A percentile compares a stretch with the other conserved stretches of the same genome.
Evolutionary conservation across 1,284 basidiomycete species (phyloP).

Genomic region (Cutaneotrichosporon sp.): DNA sequence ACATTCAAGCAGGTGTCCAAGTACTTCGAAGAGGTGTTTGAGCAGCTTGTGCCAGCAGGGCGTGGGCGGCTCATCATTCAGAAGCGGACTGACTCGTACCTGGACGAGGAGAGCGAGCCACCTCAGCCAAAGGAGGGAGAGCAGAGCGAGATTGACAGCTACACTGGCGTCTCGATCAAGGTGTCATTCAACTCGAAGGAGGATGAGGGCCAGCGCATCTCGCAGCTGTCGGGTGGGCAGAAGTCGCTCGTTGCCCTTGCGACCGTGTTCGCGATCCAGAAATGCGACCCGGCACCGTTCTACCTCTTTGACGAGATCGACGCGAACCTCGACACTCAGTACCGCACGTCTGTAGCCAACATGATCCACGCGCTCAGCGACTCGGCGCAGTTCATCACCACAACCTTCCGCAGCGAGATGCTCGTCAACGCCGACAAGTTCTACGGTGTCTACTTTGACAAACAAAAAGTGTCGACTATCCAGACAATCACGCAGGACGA

Average conservation of each 20-base stretch:
- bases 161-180: constrained; percentile 95
- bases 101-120: constrained; percentile 52
- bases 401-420: constrained; percentile 98
- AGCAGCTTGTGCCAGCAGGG: constrained; percentile 93
- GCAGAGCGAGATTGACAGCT: constrained; percentile 84
- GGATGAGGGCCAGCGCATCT: constrained; percentile 92
- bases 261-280: constrained; percentile 98
- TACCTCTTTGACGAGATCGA: constrained; percentile 99
- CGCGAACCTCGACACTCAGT: constrained; percentile 96
- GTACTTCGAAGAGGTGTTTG: constrained; percentile 97
- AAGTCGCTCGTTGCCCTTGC: constrained; percentile 96
- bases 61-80: constrained; percentile 89
- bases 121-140: constrained; percentile 41
- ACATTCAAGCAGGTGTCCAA: constrained; percentile 97
- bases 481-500: constrained; percentile 47
- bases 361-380: constrained; percentile 91
- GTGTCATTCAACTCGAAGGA: constrained; percentile 98
- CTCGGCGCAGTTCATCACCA: constrained; percentile 95
- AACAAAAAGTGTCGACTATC: constrained; percentile 76
- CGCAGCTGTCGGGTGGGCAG: constrained; percentile 96
- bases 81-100: constrained; percentile 67
- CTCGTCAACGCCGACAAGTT: constrained; percentile 79
- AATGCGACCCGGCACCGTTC: constrained; percentile 98
- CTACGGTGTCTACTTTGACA: constrained; percentile 98
- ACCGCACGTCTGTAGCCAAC: constrained; percentile 94